phyloP scores from a whole-genome alignment of 2,329 filamentous ascomycete species.

The Ophiostoma perfectum region DNA sequence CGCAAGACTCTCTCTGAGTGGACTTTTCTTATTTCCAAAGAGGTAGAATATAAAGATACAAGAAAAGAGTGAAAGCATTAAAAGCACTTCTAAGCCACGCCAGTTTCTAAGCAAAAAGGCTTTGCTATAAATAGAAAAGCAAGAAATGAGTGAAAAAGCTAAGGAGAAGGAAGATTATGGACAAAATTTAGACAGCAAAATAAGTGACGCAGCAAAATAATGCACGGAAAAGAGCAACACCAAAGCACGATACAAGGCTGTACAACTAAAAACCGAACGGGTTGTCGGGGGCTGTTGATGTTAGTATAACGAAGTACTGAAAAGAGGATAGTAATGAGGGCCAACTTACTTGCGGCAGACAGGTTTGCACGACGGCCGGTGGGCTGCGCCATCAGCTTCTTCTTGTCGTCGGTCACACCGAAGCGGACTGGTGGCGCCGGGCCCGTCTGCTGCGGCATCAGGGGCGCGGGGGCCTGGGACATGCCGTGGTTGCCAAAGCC shows the following conservation, averaged over 20 bases:
- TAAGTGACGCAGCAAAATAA: background rate
- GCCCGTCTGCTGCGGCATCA: slow-evolving; percentile 74
- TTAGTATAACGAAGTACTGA: background rate
- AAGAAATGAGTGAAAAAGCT: background rate
- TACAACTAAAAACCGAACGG: slow-evolving; percentile 32
- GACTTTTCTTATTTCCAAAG: background rate
- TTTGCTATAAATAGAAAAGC: background rate
- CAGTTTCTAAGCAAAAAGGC: background rate
- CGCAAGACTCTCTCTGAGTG: background rate
- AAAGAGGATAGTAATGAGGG: background rate
- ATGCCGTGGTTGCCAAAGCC: slow-evolving; percentile 41
- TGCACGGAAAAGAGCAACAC: background rate
- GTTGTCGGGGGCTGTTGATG: slow-evolving; percentile 32
- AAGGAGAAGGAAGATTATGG: background rate
- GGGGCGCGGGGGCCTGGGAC: slow-evolving; percentile 46
- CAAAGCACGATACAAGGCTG: background rate
- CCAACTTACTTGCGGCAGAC: slow-evolving; percentile 85
- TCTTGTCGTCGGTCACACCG: slow-evolving; percentile 65
- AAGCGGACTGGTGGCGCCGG: slow-evolving; percentile 86
- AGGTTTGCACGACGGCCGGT: slow-evolving; percentile 89
- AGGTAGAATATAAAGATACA: background rate
- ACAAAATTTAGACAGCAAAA: slow-evolving; percentile 8
- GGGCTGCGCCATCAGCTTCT: slow-evolving; percentile 76
- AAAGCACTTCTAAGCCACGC: background rate
- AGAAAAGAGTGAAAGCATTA: background rate